phyloP scores from a whole-genome alignment of 148 eudicot genomes.

The Cornus controversa region DNA sequence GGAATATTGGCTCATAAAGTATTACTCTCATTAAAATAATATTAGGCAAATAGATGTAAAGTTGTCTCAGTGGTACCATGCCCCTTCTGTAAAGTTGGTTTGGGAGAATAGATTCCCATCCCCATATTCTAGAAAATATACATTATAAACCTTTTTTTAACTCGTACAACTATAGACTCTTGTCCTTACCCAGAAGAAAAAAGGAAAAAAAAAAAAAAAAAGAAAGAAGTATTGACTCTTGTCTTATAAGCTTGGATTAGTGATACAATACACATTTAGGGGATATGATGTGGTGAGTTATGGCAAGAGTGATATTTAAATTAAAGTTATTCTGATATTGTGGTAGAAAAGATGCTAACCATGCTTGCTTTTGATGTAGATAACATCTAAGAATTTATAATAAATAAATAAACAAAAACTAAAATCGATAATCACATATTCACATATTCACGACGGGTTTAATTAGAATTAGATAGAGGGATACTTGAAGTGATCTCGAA shows the following conservation, averaged over 20 bases:
- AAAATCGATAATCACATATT: too few relatives aligned
- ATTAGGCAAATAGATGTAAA: background rate
- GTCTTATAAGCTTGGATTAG: background rate
- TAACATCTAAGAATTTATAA: too few relatives aligned
- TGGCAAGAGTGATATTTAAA: background rate
- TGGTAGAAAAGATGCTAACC: background rate
- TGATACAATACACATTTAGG: background rate
- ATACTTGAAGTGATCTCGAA: too few relatives aligned
- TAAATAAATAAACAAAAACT: too few relatives aligned
- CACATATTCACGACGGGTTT: too few relatives aligned
- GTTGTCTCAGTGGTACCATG: background rate
- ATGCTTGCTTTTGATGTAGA: background rate
- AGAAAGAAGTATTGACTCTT: too few relatives aligned
- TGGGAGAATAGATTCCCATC: background rate
- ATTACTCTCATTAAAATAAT: conserved; percentile 17
- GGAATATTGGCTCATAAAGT: conserved; percentile 19
- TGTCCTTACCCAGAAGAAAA: background rate
- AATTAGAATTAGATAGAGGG: too few relatives aligned
- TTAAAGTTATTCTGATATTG: background rate
- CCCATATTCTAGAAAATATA: background rate
- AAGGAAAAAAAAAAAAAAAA: too few relatives aligned
- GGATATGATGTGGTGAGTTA: too few relatives aligned
- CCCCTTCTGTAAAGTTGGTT: background rate
- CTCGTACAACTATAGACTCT: background rate
- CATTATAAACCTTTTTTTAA: too few relatives aligned